Base-by-base conservation (phyloP, 1,139 yeast species). In the Yamadazyma triangularis region DNA sequence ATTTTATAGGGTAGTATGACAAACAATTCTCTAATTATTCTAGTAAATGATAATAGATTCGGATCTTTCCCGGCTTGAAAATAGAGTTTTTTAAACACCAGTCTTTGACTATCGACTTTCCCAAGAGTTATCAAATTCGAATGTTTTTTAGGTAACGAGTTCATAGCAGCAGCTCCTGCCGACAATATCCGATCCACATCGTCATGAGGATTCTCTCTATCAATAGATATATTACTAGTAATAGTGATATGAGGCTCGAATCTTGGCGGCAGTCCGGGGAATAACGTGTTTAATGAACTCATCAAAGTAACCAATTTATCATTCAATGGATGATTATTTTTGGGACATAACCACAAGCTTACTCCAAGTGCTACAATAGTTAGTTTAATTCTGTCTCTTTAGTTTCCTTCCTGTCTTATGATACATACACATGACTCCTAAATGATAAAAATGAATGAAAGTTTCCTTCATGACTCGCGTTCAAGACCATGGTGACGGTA, bases 181-280 rank as follows among this genome's bases (percentile, higher is more conserved):
- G 79, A 77, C 18, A 85, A 64, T 2, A 85, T 73, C 21, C 70
- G 63, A 39, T 73, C 76, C 2, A 80, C 84, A 34, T 77, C 81
- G 18, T 68, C 73, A 22, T 68, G 66, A 10, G 71, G 64, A 26
- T 65, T 58, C 9, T 42, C 53, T 14, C 58, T 45, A 32, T 67
- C 58, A 24, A 79, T 60, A 3, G 56, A 58, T 22, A 84, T 61
- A 36, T 77, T 71, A 18, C 87, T 70, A 2, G 89, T 77, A 23
- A 85, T 68, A 2, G 95, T 85, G 25, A 85, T 69, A 50, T 85
- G 95, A 4, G 95, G 95, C 36, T 77, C 84, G 44, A 84, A 79
- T 25, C 49, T 52, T 2, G 74, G 73, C 4, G 81, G 77, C 16
- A 80, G 81, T 28, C 79, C 83, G 11, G 85, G 85, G 48, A 84